phyloP scores from a whole-genome alignment of 495 filamentous ascomycete genomes.

The Neurospora intermedia region DNA sequence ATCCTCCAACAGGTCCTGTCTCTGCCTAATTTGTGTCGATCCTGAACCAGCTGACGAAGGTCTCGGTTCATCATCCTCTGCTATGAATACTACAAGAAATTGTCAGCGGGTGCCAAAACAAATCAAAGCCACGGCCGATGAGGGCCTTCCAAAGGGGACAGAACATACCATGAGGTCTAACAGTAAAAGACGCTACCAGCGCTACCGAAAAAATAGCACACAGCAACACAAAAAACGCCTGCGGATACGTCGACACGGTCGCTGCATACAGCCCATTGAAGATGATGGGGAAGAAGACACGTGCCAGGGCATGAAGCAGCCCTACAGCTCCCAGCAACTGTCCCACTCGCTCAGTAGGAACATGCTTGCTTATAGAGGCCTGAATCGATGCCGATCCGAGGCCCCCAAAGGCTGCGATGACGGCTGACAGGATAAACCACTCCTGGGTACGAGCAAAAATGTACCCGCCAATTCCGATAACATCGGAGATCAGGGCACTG shows the following conservation, averaged over 20 bases:
- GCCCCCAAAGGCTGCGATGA: constrained; percentile 65
- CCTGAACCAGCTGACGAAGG: background rate
- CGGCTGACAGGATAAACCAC: constrained; percentile 55
- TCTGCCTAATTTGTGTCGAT: background rate
- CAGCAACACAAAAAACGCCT: constrained; percentile 74
- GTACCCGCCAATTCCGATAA: constrained; percentile 66
- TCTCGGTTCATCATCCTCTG: constrained; percentile 7
- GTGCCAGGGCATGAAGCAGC: constrained; percentile 69
- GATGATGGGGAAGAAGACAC: constrained; percentile 65
- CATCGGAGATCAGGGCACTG: constrained; percentile 64
- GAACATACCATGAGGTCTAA: constrained; percentile 61
- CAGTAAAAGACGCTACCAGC: constrained; percentile 53
- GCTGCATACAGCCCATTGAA: constrained; percentile 78
- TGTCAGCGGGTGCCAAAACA: background rate
- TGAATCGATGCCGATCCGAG: constrained; percentile 77
- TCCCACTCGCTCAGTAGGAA: constrained; percentile 68
- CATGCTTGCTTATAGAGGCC: constrained; percentile 77
- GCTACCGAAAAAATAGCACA: constrained; percentile 54
- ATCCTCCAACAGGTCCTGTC: constrained; percentile 14
- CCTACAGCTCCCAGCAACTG: constrained; percentile 81
- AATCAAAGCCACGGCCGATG: background rate
- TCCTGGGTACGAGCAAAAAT: constrained; percentile 44
- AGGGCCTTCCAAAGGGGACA: background rate
- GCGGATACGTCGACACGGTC: constrained; percentile 67
- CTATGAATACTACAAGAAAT: constrained; percentile 13